Evolutionary conservation across 306 rosid genomes (phyloP), one percentile per base, ranked within the genome.

Genomic region (Begonia peltatifolia): DNA sequence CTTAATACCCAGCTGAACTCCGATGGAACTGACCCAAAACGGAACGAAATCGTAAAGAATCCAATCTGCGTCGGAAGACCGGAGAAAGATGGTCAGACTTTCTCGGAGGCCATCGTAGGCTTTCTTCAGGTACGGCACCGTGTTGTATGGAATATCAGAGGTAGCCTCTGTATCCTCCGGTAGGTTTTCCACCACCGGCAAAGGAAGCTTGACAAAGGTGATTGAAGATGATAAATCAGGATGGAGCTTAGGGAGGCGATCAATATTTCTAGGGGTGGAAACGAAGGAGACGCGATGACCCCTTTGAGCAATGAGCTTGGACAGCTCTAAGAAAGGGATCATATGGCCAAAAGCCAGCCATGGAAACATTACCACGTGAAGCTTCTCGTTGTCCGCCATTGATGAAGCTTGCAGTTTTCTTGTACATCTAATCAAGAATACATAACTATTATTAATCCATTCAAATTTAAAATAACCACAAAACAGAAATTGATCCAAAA

Each of bases 271-370:
- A 2, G 82, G 80, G 5, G 90, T 75, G 47, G 90, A 82, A 2
- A 75, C 41, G 52, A 75, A 82, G 22, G 74, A 75, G 9, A 78
- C 30, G 0, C 12, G 41, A 55, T 78, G 84, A 36, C 85, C 90
- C 68, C 70, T 78, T 53, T 46, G 71, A 15, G 84, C 84, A 0
- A 81, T 69, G 30, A 66, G 75, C 38, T 62, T 81, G 22, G 77
- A 69, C 0, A 81, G 71, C 41, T 81, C 69, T 0, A 81, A 75
- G 50, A 42, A 52, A 1, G 84, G 84, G 20, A 77, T 59, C 54
- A 81, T 62, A 59, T 81, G 81, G 1, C 81, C 84, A 4, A 72
- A 77, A 13, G 77, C 79, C 1, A 77, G 63, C 84, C 82, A 81
- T 66, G 84, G 84, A 47, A 80, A 66, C 68, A 74, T 48, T 0